Percentiles rank a stretch among this genome's conserved stretches.
Evolutionary conservation across 2,329 filamentous ascomycete genomes (phyloP).

Genomic region (Chlorencoelia australis): DNA sequence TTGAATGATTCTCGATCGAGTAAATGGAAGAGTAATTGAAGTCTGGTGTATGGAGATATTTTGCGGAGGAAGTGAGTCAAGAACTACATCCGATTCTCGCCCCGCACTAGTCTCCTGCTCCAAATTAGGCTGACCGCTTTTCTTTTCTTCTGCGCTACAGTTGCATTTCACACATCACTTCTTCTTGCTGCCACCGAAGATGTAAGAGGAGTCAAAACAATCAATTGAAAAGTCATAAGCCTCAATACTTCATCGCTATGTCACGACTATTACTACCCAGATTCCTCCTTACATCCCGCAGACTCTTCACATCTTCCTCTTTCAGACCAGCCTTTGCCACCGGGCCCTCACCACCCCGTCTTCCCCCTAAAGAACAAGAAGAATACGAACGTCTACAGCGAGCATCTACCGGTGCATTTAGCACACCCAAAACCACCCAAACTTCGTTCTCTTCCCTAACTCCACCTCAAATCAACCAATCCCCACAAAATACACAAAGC

Average conservation of each 20-base stretch:
- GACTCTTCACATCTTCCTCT: slow-evolving; percentile 21
- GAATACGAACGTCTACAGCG: slow-evolving; percentile 81
- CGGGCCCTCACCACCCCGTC: slow-evolving; percentile 68
- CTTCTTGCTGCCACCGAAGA: too few relatives aligned
- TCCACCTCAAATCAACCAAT: slow-evolving; percentile 39
- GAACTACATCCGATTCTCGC: too few relatives aligned
- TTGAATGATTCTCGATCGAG: slow-evolving; percentile 12
- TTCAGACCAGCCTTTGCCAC: slow-evolving; percentile 33
- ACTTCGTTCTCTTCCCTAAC: slow-evolving; percentile 19
- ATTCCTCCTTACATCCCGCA: slow-evolving; percentile 20
- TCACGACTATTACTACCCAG: slow-evolving; percentile 19
- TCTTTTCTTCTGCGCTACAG: too few relatives aligned
- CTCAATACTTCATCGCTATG: too few relatives aligned
- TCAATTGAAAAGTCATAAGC: too few relatives aligned
- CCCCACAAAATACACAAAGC: slow-evolving; percentile 26
- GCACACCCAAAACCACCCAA: slow-evolving; percentile 39
- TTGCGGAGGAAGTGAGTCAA: slow-evolving; percentile 1
- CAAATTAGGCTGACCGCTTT: neutral
- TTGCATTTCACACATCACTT: too few relatives aligned
- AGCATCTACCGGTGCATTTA: slow-evolving; percentile 67
- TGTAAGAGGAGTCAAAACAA: too few relatives aligned
- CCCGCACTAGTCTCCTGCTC: slow-evolving; percentile 2
- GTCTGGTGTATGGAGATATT: neutral
- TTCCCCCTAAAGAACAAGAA: slow-evolving; percentile 81
- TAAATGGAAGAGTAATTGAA: slow-evolving; percentile 4